Base-by-base conservation (phyloP, 2,329 filamentous ascomycete species). In the Venturia nashicola region DNA sequence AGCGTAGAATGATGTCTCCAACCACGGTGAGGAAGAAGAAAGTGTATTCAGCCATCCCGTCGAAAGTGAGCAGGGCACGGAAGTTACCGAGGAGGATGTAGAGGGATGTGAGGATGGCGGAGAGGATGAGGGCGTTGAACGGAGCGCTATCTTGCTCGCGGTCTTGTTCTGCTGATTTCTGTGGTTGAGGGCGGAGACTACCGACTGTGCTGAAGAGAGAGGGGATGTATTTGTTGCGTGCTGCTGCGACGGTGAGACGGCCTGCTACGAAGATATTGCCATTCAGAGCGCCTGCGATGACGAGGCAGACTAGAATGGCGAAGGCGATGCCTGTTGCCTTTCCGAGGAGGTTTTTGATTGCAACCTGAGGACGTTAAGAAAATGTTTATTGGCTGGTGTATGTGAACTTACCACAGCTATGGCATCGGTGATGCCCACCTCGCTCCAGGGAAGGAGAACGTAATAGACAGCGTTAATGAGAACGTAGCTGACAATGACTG, bases 11-110 rank as follows among this genome's bases (percentile, higher is more conserved):
- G 11, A 86, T 75, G 1, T 83, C 79, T 0, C 84, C 84, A 0
- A 86, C 68, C 0, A 86, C 83, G 0, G 84, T 83, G 39, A 86
- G 76, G 68, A 86, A 84, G 73, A 86, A 86, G 72, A 86, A 87
- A 0, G 84, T 80, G 70, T 83, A 65, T 68, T 84, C 82, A 16
- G 81, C 82, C 4, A 84, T 72, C 0, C 82, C 82, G 61, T 83
- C 84, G 67, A 85, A 85, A 0, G 83, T 86, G 12, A 87, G 69
- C 0, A 87, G 78, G 0, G 82, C 80, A 42, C 84, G 79, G 73
- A 87, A 86, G 70, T 78, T 83, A 20, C 84, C 85, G 0, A 85
- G 75, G 1, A 84, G 68, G 40, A 87, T 84, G 70, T 86, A 87
- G 1, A 85, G 64, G 0, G 82, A 70, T 0, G 82, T 81, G 0